These are phyloP conservation scores for Fusarium acutatum DNA, from an alignment of 2,329 filamentous ascomycete genomes.

Conservation along the genomic window DNA sequence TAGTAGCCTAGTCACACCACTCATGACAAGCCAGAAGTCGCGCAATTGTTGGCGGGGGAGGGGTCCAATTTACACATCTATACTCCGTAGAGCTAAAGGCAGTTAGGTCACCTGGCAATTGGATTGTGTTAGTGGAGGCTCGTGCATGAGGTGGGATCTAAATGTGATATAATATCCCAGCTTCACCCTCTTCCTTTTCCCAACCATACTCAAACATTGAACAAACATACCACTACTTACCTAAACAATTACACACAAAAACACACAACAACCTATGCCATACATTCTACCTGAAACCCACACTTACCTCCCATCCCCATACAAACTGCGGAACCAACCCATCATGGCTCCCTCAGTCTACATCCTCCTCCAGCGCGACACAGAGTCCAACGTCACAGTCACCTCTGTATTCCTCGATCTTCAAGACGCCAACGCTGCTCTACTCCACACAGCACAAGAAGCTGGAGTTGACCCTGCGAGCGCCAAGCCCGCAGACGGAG, in stretches of 20 bases:
- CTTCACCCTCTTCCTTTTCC: slow-evolving; percentile 8
- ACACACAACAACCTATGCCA: slow-evolving; percentile 10
- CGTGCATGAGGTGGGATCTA: slow-evolving; percentile 26
- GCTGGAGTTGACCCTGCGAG: slow-evolving; percentile 36
- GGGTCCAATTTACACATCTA: background rate
- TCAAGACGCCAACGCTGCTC: slow-evolving; percentile 48
- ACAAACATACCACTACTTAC: background rate
- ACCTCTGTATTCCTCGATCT: slow-evolving; percentile 46
- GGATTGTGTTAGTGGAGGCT: slow-evolving; percentile 28
- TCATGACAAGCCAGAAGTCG: slow-evolving; percentile 28
- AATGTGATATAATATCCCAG: slow-evolving; percentile 38
- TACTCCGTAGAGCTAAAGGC: background rate
- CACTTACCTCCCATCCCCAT: slow-evolving; percentile 16
- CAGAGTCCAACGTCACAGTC: slow-evolving; percentile 37
- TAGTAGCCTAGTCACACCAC: slow-evolving; percentile 35
- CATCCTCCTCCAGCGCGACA: slow-evolving; percentile 46
- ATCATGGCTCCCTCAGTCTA: slow-evolving; percentile 45
- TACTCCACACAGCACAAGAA: slow-evolving; percentile 41
- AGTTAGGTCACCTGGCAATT: slow-evolving; percentile 24
- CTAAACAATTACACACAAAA: background rate
- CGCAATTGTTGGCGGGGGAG: slow-evolving; percentile 22
- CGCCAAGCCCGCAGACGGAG: slow-evolving; percentile 26
- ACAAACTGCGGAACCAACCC: slow-evolving; percentile 5
- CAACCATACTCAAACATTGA: background rate
- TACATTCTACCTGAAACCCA: background rate